Evolutionary conservation across 805 yeast genomes (phyloP), one percentile per base, ranked within the genome.

Genomic region (Kodamaea restingae): DNA sequence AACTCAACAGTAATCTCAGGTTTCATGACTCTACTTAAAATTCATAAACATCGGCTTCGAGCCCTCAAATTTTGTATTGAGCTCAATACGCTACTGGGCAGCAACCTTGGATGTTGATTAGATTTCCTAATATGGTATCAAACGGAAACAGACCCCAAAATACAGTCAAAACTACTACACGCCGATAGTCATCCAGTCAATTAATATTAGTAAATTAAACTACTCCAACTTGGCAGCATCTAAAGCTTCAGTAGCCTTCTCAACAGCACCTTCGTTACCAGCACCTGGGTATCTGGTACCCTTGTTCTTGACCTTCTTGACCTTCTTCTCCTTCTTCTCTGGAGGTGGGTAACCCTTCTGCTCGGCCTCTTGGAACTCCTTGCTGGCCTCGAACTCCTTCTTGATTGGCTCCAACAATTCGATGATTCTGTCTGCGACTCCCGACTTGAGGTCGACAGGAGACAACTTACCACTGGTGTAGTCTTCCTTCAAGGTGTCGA

Each of bases 391-490:
- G 52, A 67, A 85, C 43, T 78, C 87, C 44, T 76, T 80, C 60
- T 88, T 83, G 42, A 93, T 79, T 41, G 98, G 98, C 3, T 77
- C 90, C 52, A 93, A 75, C 41, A 93, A 70, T 33, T 61, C 78
- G 61, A 88, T 84, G 54, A 93, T 84, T 24, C 84, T 84, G 52
- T 82, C 95, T 35, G 95, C 71, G 38, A 91, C 91, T 63, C 98
- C 99, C 4, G 81, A 64, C 65, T 93, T 93, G 63, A 93, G 81
- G 63, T 93, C 99, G 21, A 88, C 93, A 21, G 99, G 98, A 26
- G 93, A 76, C 52, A 93, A 75, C 58, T 78, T 78, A 59, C 84
- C 85, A 21, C 75, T 72, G 32, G 75, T 81, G 65, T 74, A 93
- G 50, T 84, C 96, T 26, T 67, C 65, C 58, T 83, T 82, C 54